These are phyloP conservation scores for Tetrapisispora arboricola DNA, from an alignment of 805 yeast genomes.

Conservation along the genomic window DNA sequence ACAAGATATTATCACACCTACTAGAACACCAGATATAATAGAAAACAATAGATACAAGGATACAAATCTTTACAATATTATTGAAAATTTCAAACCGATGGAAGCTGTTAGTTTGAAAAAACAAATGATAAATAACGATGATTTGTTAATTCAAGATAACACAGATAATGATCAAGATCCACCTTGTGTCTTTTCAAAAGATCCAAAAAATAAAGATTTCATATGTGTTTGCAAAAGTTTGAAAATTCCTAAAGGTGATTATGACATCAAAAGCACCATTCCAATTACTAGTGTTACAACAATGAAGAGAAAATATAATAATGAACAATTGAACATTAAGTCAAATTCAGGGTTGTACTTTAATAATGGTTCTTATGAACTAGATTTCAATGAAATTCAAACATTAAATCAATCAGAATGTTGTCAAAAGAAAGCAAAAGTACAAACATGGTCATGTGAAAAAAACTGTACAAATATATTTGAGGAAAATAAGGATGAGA, in stretches of 20 bases:
- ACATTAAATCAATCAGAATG: neutral
- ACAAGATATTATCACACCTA: neutral
- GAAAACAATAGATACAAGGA: conserved; percentile 1
- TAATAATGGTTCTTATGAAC: conserved; percentile 1
- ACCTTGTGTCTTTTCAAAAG: conserved; percentile 1
- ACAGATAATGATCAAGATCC: neutral
- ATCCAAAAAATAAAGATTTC: conserved; percentile 1
- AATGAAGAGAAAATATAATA: neutral
- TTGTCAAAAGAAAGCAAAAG: conserved; percentile 1
- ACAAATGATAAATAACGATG: neutral
- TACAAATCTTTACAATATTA: conserved; percentile 7
- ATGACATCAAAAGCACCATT: neutral
- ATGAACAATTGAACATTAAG: too few species aligned
- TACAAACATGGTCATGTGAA: conserved; percentile 2
- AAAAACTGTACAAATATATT: conserved; percentile 3
- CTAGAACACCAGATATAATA: neutral
- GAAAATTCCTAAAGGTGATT: conserved; percentile 2
- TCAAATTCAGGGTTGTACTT: neutral
- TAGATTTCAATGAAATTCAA: conserved; percentile 1
- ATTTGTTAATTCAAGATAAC: neutral
- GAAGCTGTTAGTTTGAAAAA: conserved; percentile 41
- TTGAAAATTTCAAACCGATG: conserved; percentile 44
- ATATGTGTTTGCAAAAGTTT: conserved; percentile 5
- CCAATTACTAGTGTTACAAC: conserved; percentile 1
- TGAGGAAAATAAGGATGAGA: neutral